Conservation (phyloP, 129 eudicot species). For the Lactuca sativa region DNA sequence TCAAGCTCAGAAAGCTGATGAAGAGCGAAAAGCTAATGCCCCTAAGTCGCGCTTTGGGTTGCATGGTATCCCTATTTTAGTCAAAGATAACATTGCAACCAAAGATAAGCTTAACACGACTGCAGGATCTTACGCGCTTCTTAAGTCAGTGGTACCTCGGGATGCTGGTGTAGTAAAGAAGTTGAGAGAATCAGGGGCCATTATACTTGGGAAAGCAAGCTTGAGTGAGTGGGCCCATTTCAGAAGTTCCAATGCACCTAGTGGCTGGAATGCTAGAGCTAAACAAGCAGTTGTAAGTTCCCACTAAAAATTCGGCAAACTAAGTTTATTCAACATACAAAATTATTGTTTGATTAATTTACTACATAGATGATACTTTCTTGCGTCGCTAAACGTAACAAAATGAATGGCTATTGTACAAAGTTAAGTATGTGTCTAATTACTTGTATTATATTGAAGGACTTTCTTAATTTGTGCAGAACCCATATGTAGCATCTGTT, state of each 20-base stretch:
- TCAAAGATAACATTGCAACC: constrained; percentile 68
- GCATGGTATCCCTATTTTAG: constrained; percentile 57
- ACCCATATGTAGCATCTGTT: constrained; percentile 56
- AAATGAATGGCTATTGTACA: no score
- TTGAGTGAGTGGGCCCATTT: constrained; percentile 50
- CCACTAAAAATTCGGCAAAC: no score
- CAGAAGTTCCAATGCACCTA: constrained; percentile 25
- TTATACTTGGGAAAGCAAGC: constrained; percentile 66
- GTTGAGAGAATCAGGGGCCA: constrained; percentile 54
- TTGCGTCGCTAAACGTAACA: constrained; percentile 14
- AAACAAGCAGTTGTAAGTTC: constrained; percentile 42
- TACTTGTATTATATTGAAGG: background rate
- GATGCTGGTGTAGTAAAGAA: constrained; percentile 65
- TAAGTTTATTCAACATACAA: background rate
- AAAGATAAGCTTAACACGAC: constrained; percentile 68
- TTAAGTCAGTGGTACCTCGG: constrained; percentile 47
- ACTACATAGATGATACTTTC: no score
- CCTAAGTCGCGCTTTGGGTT: constrained; percentile 20
- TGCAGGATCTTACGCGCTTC: constrained; percentile 62
- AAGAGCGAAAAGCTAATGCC: constrained; percentile 29
- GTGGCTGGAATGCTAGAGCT: constrained; percentile 49
- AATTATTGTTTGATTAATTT: no score
- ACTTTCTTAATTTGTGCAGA: constrained; percentile 43
- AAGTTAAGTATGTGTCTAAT: no score
- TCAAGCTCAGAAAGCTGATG: constrained; percentile 51